Percentiles rank a stretch among this genome's conserved stretches.
Evolutionary conservation across 208 protist genomes (phyloP).

Genomic region (Wallacemonas rigidus): DNA sequence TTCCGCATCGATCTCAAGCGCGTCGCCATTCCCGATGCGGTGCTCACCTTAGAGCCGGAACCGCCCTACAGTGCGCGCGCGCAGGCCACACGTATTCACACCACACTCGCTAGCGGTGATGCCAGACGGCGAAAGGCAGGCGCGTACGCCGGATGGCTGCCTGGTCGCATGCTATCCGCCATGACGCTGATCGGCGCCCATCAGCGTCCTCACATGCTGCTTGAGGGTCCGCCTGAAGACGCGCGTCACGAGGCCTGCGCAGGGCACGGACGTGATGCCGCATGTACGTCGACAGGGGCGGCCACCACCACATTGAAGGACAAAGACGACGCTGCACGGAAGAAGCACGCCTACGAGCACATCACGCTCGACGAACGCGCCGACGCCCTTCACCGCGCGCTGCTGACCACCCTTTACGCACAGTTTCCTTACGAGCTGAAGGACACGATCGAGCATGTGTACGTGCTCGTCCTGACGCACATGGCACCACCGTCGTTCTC

Average conservation of each 20-base stretch:
- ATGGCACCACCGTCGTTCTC: constrained; percentile 34
- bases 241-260: too few species aligned
- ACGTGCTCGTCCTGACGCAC: constrained; percentile 70
- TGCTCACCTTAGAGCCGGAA: constrained; percentile 29
- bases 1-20: constrained; percentile 54
- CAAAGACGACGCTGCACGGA: background rate
- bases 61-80: constrained; percentile 12
- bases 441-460: constrained; percentile 67
- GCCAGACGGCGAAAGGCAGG: background rate
- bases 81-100: constrained; percentile 1
- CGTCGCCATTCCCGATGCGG: constrained; percentile 36
- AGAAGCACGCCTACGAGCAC: constrained; percentile 16
- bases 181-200: constrained; percentile 10
- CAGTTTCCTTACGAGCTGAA: constrained; percentile 69
- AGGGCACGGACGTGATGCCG: too few species aligned
- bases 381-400: constrained; percentile 58
- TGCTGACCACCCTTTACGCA: constrained; percentile 42
- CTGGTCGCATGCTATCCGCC: background rate
- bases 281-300: background rate
- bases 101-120: background rate
- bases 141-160: constrained; percentile 9
- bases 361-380: constrained; percentile 48
- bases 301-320: background rate
- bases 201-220: background rate
- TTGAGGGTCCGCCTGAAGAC: background rate